Evolutionary conservation across 768 basidiomycete genomes (phyloP).

Genomic region (Suillus tomentosus): DNA sequence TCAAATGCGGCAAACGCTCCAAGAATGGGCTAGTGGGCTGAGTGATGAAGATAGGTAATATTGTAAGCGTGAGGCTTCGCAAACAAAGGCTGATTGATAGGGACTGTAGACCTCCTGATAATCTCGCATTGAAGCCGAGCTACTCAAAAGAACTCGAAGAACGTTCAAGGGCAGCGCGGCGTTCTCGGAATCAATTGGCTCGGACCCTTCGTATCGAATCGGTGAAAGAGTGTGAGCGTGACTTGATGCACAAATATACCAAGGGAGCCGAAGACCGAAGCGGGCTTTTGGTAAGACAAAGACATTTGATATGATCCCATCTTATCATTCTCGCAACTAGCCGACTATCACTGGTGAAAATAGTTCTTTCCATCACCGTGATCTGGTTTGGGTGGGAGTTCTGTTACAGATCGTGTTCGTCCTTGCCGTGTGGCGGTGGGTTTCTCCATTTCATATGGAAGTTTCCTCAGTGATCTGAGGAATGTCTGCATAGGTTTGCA

Average conservation of each 20-base stretch:
- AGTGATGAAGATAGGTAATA: slow-evolving; percentile 59
- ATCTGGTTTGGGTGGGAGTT: slow-evolving; percentile 39
- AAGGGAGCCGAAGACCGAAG: slow-evolving; percentile 40
- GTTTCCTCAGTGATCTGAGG: slow-evolving; percentile 11
- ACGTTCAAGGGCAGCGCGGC: slow-evolving; percentile 52
- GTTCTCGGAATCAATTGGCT: slow-evolving; percentile 47
- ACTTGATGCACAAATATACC: slow-evolving; percentile 38
- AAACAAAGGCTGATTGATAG: neutral
- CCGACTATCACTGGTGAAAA: slow-evolving; percentile 21
- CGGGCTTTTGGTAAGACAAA: slow-evolving; percentile 39
- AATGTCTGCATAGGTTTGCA: slow-evolving; percentile 39
- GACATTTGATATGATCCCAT: slow-evolving; percentile 8
- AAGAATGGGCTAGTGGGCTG: slow-evolving; percentile 55
- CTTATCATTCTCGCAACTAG: slow-evolving; percentile 22
- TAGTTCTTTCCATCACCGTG: slow-evolving; percentile 25
- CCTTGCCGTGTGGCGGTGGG: slow-evolving; percentile 63
- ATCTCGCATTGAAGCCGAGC: slow-evolving; percentile 39
- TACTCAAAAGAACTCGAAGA: slow-evolving; percentile 54
- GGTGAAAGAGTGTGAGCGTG: slow-evolving; percentile 35
- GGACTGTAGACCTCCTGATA: slow-evolving; percentile 38
- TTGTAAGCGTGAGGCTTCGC: slow-evolving; percentile 3
- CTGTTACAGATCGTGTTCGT: slow-evolving; percentile 50
- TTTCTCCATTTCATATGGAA: slow-evolving; percentile 11
- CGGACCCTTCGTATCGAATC: slow-evolving; percentile 44
- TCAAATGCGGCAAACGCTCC: slow-evolving; percentile 59